A percentile compares a stretch with the other conserved stretches of the same genome.
Conservation (phyloP, 2,329 filamentous ascomycete species). For the Alternaria rosae region DNA sequence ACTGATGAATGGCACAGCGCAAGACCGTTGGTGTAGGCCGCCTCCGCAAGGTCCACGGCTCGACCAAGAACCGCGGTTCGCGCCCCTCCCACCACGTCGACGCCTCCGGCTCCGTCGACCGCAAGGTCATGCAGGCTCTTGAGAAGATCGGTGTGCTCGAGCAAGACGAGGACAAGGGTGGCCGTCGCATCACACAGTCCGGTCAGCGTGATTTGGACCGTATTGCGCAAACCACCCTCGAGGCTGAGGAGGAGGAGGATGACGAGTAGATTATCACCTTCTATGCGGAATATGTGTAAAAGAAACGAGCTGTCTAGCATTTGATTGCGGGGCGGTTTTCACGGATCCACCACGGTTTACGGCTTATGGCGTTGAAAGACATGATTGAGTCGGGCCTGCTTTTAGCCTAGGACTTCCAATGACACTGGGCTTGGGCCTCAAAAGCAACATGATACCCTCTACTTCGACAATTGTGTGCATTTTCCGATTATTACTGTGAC, state of each 20-base stretch:
- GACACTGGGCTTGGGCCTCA: constrained; percentile 43
- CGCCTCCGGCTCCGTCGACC: constrained; percentile 93
- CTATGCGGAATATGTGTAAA: constrained; percentile 7
- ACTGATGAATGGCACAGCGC: constrained; percentile 57
- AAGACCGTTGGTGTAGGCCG: constrained; percentile 99
- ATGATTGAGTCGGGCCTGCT: constrained; percentile 38
- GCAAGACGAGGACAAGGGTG: constrained; percentile 98
- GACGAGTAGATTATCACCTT: constrained; percentile 43
- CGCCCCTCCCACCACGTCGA: constrained; percentile 94
- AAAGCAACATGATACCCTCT: constrained; percentile 41
- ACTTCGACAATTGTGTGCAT: not conserved
- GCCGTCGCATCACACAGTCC: constrained; percentile 95
- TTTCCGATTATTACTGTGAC: not conserved
- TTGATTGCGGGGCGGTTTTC: constrained; percentile 33
- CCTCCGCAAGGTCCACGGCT: constrained; percentile 90
- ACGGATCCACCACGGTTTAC: constrained; percentile 42
- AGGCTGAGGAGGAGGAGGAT: constrained; percentile 59
- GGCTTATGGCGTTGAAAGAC: constrained; percentile 47
- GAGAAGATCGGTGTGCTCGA: constrained; percentile 99
- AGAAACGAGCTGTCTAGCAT: constrained; percentile 34
- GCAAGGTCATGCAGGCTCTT: constrained; percentile 95
- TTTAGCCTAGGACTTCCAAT: constrained; percentile 46
- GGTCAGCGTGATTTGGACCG: constrained; percentile 99
- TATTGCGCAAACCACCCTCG: constrained; percentile 61
- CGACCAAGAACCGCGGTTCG: constrained; percentile 94